Base-by-base conservation (phyloP, 805 yeast genomes). In the Saccharomycopsis sp. region DNA sequence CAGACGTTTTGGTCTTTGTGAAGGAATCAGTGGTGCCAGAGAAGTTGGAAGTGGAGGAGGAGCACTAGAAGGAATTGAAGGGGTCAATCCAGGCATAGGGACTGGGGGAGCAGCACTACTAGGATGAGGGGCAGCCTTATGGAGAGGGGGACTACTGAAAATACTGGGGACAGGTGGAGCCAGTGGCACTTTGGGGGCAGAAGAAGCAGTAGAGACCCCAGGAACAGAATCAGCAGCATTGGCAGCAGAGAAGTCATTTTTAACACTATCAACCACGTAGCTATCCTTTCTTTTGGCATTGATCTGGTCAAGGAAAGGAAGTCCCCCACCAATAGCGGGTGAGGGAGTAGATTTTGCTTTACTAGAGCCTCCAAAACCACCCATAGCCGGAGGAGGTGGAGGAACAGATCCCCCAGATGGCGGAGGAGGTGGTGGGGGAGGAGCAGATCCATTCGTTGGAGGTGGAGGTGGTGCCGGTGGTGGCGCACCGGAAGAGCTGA, bases 251-350 rank as follows among this genome's bases (percentile, higher is more conserved):
- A 51, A 46, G 39, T 44, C 36, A n/a, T 47, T 34, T 12, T 59
- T 58, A 4, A 55, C 58, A 5, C 58, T 52, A 39, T 67, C 74
- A n/a, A 74, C 62, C 15, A 72, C 77, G 52, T 61, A 52, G 1
- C 67, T 45, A 19, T 75, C 76, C 46, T 69, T 64, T 55, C 80
- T 63, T 52, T 69, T 72, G 30, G 69, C 66, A 47, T 74, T 72
- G 39, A 76, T 75, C 42, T 74, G 72, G 1, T 74, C 76, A 33
- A 75, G 60, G 50, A 76, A 75, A 5, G 83, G 81, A 17, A 74
- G 52, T 0, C 63, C 68, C 1, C 73, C 74, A 23, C 41, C 39
- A 14, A 48, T 41, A 5, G 51, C 40, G 4, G 53, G 37, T 30
- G 56, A 49, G n/a, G 17, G n/a, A 3, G 17, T 31, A 3, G 47